Percentiles rank a stretch among this genome's conserved stretches.
Evolutionary conservation across 371 early-diverging fungal species (phyloP).

Genomic region (Mortierella sp.): DNA sequence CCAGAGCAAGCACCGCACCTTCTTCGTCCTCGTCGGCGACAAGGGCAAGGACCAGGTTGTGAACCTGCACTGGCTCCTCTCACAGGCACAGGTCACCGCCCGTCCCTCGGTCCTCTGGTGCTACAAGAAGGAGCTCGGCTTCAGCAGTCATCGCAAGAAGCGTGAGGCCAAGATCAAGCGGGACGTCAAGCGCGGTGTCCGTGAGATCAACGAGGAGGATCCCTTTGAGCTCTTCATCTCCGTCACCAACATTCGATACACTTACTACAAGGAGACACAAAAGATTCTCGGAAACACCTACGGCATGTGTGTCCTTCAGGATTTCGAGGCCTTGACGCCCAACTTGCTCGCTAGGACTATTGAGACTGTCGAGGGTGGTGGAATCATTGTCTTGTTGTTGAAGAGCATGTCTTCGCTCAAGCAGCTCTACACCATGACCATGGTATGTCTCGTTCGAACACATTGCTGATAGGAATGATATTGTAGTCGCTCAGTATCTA

Average conservation of each 20-base stretch:
- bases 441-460: conserved; percentile 68
- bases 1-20: conserved; percentile 91
- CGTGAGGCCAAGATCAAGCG: conserved; percentile 94
- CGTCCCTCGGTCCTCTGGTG: conserved; percentile 98
- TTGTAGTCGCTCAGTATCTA: background rate
- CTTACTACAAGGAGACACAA: conserved; percentile 99
- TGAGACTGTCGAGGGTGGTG: conserved; percentile 99
- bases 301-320: conserved; percentile 99
- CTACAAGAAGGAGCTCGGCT: conserved; percentile 98
- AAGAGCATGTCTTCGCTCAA: conserved; percentile 96
- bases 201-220: conserved; percentile 93
- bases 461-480: background rate
- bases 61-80: conserved; percentile 96
- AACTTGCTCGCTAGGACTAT: conserved; percentile 98
- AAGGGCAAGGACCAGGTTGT: conserved; percentile 97
- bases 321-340: conserved; percentile 99
- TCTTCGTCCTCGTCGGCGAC: conserved; percentile 98
- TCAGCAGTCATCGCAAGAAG: conserved; percentile 96
- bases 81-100: conserved; percentile 92
- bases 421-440: conserved; percentile 97
- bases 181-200: conserved; percentile 90
- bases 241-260: conserved; percentile 95
- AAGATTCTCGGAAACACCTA: conserved; percentile 99
- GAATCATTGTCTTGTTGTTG: conserved; percentile 94
- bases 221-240: conserved; percentile 97